Evolutionary conservation across 352 stramenopile genomes (phyloP), one percentile per base, ranked within the genome.

Genomic region (Saprolegnia parasitica): DNA sequence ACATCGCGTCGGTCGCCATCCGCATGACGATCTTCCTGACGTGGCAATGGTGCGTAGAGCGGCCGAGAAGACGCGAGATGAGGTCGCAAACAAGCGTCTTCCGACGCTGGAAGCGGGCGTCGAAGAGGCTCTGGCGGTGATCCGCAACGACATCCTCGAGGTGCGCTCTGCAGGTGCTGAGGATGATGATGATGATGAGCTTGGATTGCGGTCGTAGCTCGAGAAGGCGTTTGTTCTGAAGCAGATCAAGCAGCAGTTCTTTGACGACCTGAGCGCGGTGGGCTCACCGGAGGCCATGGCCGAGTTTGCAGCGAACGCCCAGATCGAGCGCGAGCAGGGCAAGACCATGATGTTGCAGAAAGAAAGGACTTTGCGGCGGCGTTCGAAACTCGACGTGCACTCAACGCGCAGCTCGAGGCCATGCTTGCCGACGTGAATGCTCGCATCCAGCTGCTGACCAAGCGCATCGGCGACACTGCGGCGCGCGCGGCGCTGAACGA

Each of bases 171-270:
- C n/a, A n/a, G 16, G 15, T n/a, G 21, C 1, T 24, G 13, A 37
- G 8, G 20, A 29, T 6, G 21, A 35, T 24, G 24, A 60, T 5
- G 13, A 24, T 56, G 16, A 23, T 56, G 16, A 26, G 24, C 49
- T 16, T 23, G 10, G 21, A 16, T 16, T 32, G 18, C 24, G 18
- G 8, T 13, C 35, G 56, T 40, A 65, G 56, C 56, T 65, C 21
- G 56, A 65, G 56, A 18, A 26, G 15, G 56, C 47, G 35, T 65
- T 65, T 23, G 47, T 65, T 18, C 35, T 50, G 11, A 26, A 13
- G 15, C 56, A 65, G 32, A 39, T 65, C n/a, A 16, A 65, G 15
- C 16, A 23, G 6, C 56, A 65, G 50, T 40, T 65, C 56, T 52
- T 50, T 20, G 24, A 24, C 5, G 56, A 65, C 35, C 18, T 65